Conservation (phyloP, 805 yeast species). For the Myxozyma mucilagina region DNA sequence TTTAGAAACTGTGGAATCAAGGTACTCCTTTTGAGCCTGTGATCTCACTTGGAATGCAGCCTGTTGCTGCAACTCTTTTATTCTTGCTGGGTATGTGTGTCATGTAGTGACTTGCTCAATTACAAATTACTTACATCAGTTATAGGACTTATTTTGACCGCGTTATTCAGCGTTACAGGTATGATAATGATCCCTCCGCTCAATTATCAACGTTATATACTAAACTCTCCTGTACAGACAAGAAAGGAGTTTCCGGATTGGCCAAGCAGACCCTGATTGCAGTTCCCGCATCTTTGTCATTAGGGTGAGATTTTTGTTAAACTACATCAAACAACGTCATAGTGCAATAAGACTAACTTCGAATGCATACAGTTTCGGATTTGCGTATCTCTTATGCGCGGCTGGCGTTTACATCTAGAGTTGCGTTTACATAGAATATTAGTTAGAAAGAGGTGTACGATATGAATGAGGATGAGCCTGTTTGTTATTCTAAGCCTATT, state of each 20-base stretch:
- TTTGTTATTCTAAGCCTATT: too few species aligned
- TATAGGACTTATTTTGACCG: conserved; percentile 20
- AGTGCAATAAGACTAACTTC: neutral
- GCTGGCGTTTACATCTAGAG: conserved; percentile 30
- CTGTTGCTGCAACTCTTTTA: conserved; percentile 13
- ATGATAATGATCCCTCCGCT: neutral
- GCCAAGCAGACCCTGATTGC: conserved; percentile 19
- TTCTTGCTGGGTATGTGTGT: conserved; percentile 16
- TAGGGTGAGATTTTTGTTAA: conserved; percentile 19
- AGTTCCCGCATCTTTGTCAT: conserved; percentile 23
- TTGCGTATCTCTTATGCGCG: conserved; percentile 33
- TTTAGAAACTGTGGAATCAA: conserved; percentile 20
- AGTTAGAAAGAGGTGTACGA: neutral
- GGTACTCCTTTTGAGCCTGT: conserved; percentile 24
- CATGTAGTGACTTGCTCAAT: neutral
- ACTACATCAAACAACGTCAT: neutral
- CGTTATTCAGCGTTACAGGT: conserved; percentile 26
- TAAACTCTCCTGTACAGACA: conserved; percentile 6
- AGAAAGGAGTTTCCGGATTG: conserved; percentile 20
- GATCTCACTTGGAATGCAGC: conserved; percentile 14
- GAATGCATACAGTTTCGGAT: conserved; percentile 28
- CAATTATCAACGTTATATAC: neutral
- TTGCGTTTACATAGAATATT: conserved; percentile 11
- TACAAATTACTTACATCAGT: neutral
- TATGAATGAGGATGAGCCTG: neutral